Percentiles rank a stretch among this genome's conserved stretches.
phyloP scores from a whole-genome alignment of 1,139 yeast species.

The Suhomyces guaymorum region DNA sequence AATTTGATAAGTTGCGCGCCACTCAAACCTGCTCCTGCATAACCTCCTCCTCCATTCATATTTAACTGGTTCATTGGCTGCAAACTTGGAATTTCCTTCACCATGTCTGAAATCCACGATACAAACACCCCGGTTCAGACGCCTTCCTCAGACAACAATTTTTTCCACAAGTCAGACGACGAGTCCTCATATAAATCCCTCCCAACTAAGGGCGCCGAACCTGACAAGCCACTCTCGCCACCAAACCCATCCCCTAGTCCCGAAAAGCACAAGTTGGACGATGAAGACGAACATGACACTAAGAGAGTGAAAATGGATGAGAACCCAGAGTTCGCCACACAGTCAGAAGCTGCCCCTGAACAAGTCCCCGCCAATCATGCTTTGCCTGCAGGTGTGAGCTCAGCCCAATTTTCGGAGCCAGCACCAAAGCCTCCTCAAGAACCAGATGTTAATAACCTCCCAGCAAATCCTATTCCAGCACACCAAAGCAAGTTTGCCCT shows the following conservation, averaged over 20 bases:
- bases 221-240: conserved; percentile 46
- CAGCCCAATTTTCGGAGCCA: conserved; percentile 41
- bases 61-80: conserved; percentile 9
- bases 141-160: conserved; percentile 37
- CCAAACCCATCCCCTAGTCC: conserved; percentile 50
- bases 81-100: conserved; percentile 6
- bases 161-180: conserved; percentile 19
- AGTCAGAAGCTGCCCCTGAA: no score
- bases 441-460: conserved; percentile 70
- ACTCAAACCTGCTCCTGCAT: conserved; percentile 8
- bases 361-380: no score
- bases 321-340: no score
- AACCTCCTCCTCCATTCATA: conserved; percentile 1
- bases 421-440: conserved; percentile 74
- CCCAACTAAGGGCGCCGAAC: conserved; percentile 17
- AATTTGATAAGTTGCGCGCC: conserved; percentile 9
- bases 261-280: conserved; percentile 37
- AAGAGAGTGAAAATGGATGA: conserved; percentile 27
- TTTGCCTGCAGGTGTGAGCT: conserved; percentile 14
- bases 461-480: conserved; percentile 72
- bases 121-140: conserved; percentile 46
- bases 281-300: conserved; percentile 19
- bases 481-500: conserved; percentile 78
- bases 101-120: conserved; percentile 23
- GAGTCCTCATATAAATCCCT: conserved; percentile 15